A percentile compares a stretch with the other conserved stretches of the same genome.
Conservation (phyloP, 2,329 filamentous ascomycete genomes). For the Zasmidium angulare region DNA sequence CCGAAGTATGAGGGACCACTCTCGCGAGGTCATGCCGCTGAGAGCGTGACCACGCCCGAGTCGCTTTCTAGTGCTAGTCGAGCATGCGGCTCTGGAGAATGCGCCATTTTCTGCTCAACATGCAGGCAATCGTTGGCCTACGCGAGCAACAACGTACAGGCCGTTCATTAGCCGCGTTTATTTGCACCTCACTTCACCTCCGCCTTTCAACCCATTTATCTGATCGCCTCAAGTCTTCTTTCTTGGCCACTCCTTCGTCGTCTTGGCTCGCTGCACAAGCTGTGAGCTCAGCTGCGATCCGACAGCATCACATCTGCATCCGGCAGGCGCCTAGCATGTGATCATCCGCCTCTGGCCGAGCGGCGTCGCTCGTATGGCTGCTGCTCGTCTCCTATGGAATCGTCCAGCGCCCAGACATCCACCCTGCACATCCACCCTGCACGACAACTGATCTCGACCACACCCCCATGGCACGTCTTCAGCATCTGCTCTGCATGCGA, state of each 20-base stretch:
- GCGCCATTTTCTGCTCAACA: constrained; percentile 2
- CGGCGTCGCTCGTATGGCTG: too few species aligned
- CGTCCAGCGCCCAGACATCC: too few species aligned
- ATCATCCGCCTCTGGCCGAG: neutral
- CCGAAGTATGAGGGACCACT: too few species aligned
- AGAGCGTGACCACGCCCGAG: too few species aligned
- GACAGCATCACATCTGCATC: neutral
- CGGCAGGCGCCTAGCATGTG: constrained; percentile 3
- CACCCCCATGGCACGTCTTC: too few species aligned
- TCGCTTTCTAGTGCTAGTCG: neutral
- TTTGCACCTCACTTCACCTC: constrained; percentile 16
- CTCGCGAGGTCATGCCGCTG: too few species aligned
- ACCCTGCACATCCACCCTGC: too few species aligned
- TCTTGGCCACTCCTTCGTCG: constrained; percentile 10
- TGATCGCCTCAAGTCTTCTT: too few species aligned
- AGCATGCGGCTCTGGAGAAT: neutral
- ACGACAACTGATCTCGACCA: too few species aligned
- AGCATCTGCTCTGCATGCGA: too few species aligned
- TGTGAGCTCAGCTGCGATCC: constrained; percentile 9
- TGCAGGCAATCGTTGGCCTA: constrained; percentile 8
- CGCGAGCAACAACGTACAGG: constrained; percentile 3
- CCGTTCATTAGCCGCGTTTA: constrained; percentile 6
- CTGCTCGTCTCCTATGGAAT: too few species aligned
- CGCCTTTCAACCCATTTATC: too few species aligned
- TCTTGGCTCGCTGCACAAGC: constrained; percentile 15